These are phyloP conservation scores for Podospora conica DNA, from an alignment of 495 filamentous ascomycete genomes.

Conservation along the genomic window DNA sequence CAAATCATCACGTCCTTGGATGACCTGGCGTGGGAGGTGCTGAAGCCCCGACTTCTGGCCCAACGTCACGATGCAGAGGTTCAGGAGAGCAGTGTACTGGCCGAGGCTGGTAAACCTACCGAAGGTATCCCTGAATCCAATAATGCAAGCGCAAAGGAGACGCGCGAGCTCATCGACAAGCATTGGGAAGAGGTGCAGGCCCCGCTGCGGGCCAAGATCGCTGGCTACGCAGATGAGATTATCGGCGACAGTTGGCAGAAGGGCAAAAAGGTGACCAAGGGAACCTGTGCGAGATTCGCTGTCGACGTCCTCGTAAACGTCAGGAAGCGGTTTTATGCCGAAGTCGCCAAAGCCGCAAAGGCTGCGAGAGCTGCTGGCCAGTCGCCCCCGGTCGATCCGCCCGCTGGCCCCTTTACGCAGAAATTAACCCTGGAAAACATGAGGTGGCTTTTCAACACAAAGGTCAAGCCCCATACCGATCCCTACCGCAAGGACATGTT, in stretches of 20 bases:
- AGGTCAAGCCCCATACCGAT: constrained; percentile 62
- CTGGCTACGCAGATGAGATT: constrained; percentile 56
- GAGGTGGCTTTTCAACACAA: constrained; percentile 76
- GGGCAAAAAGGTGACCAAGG: constrained; percentile 50
- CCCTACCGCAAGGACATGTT: constrained; percentile 61
- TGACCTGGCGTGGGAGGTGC: constrained; percentile 57
- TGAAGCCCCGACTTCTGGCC: constrained; percentile 58
- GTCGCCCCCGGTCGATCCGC: constrained; percentile 37
- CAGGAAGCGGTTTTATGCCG: constrained; percentile 54
- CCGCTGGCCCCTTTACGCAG: constrained; percentile 48
- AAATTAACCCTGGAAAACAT: constrained; percentile 73
- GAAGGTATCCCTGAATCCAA: constrained; percentile 21
- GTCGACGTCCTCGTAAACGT: constrained; percentile 58
- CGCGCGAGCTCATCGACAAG: constrained; percentile 54
- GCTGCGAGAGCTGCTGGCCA: constrained; percentile 39
- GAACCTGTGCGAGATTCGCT: constrained; percentile 58
- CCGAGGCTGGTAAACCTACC: constrained; percentile 32
- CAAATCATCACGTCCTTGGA: constrained; percentile 58
- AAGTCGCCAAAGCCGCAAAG: constrained; percentile 46
- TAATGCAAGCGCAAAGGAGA: constrained; percentile 41
- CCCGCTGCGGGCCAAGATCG: constrained; percentile 54
- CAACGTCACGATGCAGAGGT: constrained; percentile 55
- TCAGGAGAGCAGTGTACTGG: constrained; percentile 35
- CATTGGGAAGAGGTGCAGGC: constrained; percentile 64
- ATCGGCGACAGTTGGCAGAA: constrained; percentile 54